Evolutionary conservation across 805 yeast species (phyloP), one percentile per base, ranked within the genome.

Genomic region (Schizosaccharomyces lindneri): DNA sequence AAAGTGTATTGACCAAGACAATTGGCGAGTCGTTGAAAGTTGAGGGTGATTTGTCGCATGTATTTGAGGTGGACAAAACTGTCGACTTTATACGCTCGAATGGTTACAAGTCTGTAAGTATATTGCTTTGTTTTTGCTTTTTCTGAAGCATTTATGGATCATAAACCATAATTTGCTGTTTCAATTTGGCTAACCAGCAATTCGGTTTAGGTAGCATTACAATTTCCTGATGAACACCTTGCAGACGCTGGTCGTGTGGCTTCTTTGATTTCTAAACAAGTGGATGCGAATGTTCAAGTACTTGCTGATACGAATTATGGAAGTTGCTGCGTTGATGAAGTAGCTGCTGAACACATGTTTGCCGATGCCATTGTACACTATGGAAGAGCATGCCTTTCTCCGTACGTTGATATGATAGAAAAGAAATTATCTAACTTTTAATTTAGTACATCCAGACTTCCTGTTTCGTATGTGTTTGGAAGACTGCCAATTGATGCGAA

Each of bases 261-360:
- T 78, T 67, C 72, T 70, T 32, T 68, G 64, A 60, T 73, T 75
- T 59, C 65, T 63, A 66, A 64, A 63, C 66, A 24, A 59, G 64
- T 48, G 41, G 64, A 3, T 64, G 64, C 27, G 2, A 19, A 11
- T 6, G 77, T 84, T 11, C 90, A 90, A 85, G 79, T 90, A 19
- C 73, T 93, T 46, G 98, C 97, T 0, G 98, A 93, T 68, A 90
- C 98, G 0, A 87, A 97, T 0, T 93, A 93, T 68, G 86, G 95
- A 36, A 77, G 95, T 0, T 93, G 98, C 71, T 93, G 98, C 72
- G 84, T 90, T 11, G 98, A 93, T 70, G 97, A 89, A 68, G 94
- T 90, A 32, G 97, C 98, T 0, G 95, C 96, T 0, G 89, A 85
- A 68, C 98, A 93, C 70, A 94, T 90, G 17, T 69, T 74, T 5